Evolutionary conservation across 2,329 filamentous ascomycete species (phyloP).

Genomic region (Coniochaeta sp.): DNA sequence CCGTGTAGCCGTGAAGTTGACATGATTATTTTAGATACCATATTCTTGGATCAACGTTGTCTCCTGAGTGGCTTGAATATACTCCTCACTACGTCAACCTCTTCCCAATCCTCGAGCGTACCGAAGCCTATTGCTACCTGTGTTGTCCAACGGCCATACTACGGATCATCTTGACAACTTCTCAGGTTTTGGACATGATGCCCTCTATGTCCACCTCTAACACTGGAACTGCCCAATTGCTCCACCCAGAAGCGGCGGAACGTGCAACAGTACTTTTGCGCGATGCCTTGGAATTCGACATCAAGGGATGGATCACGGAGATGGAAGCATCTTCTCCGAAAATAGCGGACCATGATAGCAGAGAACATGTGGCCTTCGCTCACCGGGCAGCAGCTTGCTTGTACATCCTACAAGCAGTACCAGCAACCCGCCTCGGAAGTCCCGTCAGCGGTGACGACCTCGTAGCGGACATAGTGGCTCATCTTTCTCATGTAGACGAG

Average conservation of each 20-base stretch:
- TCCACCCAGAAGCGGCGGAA: not conserved
- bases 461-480: conserved; percentile 40
- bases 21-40: conserved; percentile 24
- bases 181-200: conserved; percentile 32
- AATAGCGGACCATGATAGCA: not conserved
- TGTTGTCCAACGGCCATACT: conserved; percentile 35
- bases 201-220: conserved; percentile 33
- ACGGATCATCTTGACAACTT: conserved; percentile 35
- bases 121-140: conserved; percentile 33
- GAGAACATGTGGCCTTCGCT: not conserved
- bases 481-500: conserved; percentile 39
- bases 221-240: not conserved
- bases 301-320: not conserved
- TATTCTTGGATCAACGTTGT: conserved; percentile 29
- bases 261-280: not conserved
- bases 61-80: conserved; percentile 27
- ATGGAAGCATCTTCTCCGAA: not conserved
- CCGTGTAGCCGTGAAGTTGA: not conserved
- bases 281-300: not conserved
- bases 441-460: conserved; percentile 35
- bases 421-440: conserved; percentile 25
- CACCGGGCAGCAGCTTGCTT: conserved; percentile 9
- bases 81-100: conserved; percentile 30
- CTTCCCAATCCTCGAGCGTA: conserved; percentile 30
- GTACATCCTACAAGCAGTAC: conserved; percentile 30